These are phyloP conservation scores for Chlorociboria aeruginascens DNA, from an alignment of 495 filamentous ascomycete species.

Conservation along the genomic window DNA sequence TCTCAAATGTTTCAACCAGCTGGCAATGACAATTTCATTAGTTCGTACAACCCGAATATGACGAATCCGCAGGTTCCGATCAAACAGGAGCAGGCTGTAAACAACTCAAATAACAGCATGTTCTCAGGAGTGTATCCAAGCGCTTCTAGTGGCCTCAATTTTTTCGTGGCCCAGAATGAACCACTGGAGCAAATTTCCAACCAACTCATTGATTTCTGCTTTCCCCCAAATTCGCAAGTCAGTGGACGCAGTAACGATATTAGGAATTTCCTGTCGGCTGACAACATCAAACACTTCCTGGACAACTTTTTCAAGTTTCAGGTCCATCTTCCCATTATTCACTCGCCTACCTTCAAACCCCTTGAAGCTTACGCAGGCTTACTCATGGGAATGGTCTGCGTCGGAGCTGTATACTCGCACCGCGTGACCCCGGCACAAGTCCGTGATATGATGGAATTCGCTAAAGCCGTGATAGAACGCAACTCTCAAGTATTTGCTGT, in stretches of 20 bases:
- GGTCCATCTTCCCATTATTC: conserved; percentile 55
- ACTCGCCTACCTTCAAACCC: conserved; percentile 54
- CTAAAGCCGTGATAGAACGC: conserved; percentile 34
- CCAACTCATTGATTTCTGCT: conserved; percentile 42
- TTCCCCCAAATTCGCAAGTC: conserved; percentile 26
- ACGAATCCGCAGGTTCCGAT: conserved; percentile 39
- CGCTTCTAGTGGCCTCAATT: conserved; percentile 25
- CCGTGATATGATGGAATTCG: conserved; percentile 45
- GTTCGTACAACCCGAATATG: conserved; percentile 43
- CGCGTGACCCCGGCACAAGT: conserved; percentile 37
- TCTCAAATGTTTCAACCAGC: conserved; percentile 61
- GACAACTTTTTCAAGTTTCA: conserved; percentile 50
- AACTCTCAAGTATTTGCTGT: conserved; percentile 35
- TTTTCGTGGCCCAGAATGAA: conserved; percentile 31
- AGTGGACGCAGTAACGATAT: conserved; percentile 28
- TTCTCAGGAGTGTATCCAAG: conserved; percentile 29
- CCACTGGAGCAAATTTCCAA: conserved; percentile 37
- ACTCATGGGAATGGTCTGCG: conserved; percentile 48
- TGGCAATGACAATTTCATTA: conserved; percentile 48
- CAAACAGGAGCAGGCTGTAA: conserved; percentile 36
- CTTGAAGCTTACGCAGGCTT: conserved; percentile 47
- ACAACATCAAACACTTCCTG: conserved; percentile 51
- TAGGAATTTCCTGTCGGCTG: conserved; percentile 39
- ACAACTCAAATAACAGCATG: conserved; percentile 29
- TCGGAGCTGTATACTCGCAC: conserved; percentile 56